Percentiles rank a stretch among this genome's conserved stretches.
These are phyloP conservation scores for Phytophthora fragariae DNA, from an alignment of 352 stramenopile genomes.

Conservation along the genomic window DNA sequence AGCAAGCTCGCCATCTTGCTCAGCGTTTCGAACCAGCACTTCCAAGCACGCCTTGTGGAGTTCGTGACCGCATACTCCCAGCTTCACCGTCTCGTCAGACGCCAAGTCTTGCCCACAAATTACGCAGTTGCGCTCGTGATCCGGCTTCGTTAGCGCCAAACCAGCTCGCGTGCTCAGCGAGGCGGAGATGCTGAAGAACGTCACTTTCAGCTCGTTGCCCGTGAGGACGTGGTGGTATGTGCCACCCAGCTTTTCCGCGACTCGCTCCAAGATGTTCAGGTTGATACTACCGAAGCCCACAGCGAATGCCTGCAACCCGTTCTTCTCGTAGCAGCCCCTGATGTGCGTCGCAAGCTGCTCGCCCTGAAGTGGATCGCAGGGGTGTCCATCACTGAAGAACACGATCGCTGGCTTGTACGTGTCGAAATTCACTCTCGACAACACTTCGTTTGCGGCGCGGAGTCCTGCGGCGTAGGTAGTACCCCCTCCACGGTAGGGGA, in stretches of 20 bases:
- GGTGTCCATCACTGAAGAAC: constrained; percentile 84
- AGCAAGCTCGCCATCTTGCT: constrained; percentile 31
- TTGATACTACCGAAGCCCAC: constrained; percentile 84
- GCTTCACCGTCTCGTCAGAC: constrained; percentile 52
- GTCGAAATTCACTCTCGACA: constrained; percentile 72
- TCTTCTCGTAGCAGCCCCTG: constrained; percentile 58
- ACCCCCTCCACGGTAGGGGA: constrained; percentile 53
- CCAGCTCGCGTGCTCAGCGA: constrained; percentile 69
- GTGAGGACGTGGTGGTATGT: constrained; percentile 68
- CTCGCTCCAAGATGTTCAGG: constrained; percentile 57
- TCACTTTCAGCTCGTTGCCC: constrained; percentile 75
- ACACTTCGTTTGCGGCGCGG: constrained; percentile 63
- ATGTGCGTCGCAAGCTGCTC: constrained; percentile 69
- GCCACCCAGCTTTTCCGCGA: constrained; percentile 66
- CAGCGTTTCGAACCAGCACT: constrained; percentile 43
- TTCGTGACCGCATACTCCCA: constrained; percentile 54
- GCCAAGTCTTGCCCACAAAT: constrained; percentile 72
- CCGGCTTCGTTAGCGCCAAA: constrained; percentile 62
- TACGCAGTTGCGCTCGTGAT: constrained; percentile 66
- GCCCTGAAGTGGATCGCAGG: constrained; percentile 48
- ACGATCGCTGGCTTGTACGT: constrained; percentile 72
- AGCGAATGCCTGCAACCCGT: constrained; percentile 65
- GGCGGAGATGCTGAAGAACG: constrained; percentile 78
- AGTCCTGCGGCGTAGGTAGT: constrained; percentile 67
- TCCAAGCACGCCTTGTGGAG: constrained; percentile 59